phyloP scores from a whole-genome alignment of 345 rosid genomes.

The Mangifera indica region DNA sequence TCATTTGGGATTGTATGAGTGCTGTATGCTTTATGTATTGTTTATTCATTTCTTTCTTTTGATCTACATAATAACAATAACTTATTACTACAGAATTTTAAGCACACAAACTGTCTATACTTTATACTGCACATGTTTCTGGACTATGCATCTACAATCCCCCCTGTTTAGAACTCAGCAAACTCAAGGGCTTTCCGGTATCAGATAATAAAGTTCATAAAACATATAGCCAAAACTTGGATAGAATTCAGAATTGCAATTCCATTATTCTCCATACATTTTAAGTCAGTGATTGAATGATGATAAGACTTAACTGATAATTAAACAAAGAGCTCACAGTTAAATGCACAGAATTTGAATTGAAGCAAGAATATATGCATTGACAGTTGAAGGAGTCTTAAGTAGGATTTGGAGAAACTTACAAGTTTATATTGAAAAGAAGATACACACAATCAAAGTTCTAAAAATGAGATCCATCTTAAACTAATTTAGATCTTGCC shows the following conservation, averaged over 20 bases:
- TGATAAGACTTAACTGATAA: not conserved
- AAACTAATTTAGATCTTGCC: constrained; percentile 65
- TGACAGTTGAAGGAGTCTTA: constrained; percentile 10
- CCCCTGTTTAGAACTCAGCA: too few relatives aligned
- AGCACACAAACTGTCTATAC: too few relatives aligned
- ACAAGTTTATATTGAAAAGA: constrained; percentile 21
- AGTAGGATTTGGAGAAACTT: constrained; percentile 20
- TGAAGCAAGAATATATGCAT: constrained; percentile 16
- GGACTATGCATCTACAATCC: too few relatives aligned
- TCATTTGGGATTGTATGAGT: not conserved
- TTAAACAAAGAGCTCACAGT: not conserved
- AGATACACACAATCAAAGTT: constrained; percentile 29
- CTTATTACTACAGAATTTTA: not conserved
- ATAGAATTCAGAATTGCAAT: too few relatives aligned
- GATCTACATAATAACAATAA: not conserved
- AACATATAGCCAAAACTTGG: too few relatives aligned
- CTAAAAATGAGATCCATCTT: not conserved
- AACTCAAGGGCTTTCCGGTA: too few relatives aligned
- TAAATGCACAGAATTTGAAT: not conserved
- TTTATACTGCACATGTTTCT: too few relatives aligned
- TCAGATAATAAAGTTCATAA: too few relatives aligned
- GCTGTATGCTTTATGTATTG: not conserved
- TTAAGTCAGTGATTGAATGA: not conserved
- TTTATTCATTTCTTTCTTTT: not conserved
- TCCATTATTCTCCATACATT: not conserved